Conservation (phyloP, 1,139 yeast species). For the Blastobotrys apis region DNA sequence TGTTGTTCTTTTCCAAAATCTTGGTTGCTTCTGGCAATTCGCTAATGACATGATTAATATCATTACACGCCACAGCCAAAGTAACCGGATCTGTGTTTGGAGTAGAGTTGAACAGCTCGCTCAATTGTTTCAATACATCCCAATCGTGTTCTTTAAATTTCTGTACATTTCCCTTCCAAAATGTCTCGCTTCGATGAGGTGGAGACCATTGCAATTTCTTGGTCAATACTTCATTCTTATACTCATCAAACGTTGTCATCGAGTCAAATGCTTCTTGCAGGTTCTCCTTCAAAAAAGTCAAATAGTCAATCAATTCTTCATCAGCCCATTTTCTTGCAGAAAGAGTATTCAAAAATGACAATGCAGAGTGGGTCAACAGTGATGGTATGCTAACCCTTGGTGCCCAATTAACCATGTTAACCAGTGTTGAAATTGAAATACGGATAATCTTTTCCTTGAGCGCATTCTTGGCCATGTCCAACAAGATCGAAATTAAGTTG, state of each 20-base stretch:
- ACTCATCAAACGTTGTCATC: constrained; percentile 91
- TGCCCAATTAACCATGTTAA: constrained; percentile 39
- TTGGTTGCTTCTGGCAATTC: constrained; percentile 53
- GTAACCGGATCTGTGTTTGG: constrained; percentile 33
- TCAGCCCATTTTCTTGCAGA: constrained; percentile 91
- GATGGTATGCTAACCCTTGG: constrained; percentile 54
- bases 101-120: constrained; percentile 33
- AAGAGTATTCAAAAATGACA: constrained; percentile 62
- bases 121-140: constrained; percentile 59
- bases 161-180: constrained; percentile 80
- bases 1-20: constrained; percentile 47
- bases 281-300: constrained; percentile 51
- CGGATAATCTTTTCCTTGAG: constrained; percentile 90
- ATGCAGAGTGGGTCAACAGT: constrained; percentile 71
- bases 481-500: constrained; percentile 48
- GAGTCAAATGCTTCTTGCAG: constrained; percentile 70
- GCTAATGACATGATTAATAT: constrained; percentile 67
- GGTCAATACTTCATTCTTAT: constrained; percentile 76
- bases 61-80: constrained; percentile 62
- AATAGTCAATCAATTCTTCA: constrained; percentile 79
- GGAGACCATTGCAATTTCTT: constrained; percentile 86
- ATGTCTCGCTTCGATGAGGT: constrained; percentile 80
- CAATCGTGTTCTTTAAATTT: constrained; percentile 75
- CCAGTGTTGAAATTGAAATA: constrained; percentile 67
- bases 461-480: constrained; percentile 69